phyloP scores from a whole-genome alignment of 2,329 filamentous ascomycete species.

The Penicillium sp. region DNA sequence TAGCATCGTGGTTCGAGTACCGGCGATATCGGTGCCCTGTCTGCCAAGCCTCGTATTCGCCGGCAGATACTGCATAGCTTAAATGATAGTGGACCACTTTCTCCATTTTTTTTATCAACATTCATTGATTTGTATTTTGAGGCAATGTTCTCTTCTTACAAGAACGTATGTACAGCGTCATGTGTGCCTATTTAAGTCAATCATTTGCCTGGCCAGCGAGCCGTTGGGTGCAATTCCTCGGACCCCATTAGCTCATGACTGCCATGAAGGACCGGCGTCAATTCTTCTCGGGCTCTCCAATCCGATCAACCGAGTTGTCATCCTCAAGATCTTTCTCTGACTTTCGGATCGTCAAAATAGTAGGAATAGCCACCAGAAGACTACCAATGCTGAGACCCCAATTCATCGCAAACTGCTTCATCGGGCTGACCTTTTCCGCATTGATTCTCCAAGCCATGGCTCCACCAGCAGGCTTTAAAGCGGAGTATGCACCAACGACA shows the following conservation, averaged over 20 bases:
- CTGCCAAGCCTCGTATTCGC: slow-evolving; percentile 32
- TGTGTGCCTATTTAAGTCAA: neutral
- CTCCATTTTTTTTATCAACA: neutral
- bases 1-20: slow-evolving; percentile 35
- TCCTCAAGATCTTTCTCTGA: neutral
- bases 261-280: neutral
- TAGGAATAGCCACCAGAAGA: neutral
- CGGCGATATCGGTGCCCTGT: slow-evolving; percentile 33
- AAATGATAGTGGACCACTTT: neutral
- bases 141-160: neutral
- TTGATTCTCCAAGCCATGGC: slow-evolving; percentile 3
- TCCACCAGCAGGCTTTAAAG: neutral
- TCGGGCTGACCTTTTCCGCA: neutral
- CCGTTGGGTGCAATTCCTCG: neutral
- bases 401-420: slow-evolving; percentile 1
- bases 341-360: neutral
- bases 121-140: neutral
- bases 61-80: slow-evolving; percentile 8
- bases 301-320: neutral
- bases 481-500: neutral
- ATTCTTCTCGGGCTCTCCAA: neutral
- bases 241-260: neutral
- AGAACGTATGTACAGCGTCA: too few species aligned
- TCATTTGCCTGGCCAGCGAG: neutral
- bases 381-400: slow-evolving; percentile 1